Evolutionary conservation across 2,329 filamentous ascomycete species (phyloP), one percentile per base, ranked within the genome.

Genomic region (Sporothrix luriei): DNA sequence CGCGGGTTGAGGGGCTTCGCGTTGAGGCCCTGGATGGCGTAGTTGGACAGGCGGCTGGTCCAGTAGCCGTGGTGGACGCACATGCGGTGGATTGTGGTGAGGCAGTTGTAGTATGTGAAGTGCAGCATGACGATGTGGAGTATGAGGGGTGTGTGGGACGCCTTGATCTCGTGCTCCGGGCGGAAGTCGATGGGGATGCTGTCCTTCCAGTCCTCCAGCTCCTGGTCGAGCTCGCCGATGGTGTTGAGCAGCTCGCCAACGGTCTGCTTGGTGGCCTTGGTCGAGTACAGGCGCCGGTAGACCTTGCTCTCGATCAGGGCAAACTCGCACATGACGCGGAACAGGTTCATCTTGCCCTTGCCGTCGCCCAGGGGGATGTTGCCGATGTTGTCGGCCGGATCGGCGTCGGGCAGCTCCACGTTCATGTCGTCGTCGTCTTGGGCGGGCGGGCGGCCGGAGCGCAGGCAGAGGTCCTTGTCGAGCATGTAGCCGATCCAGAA

Each of bases 1-100:
- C 95, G 85, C 0, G 95, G 95, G 77, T 98, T 99, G 68, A 99
- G 81, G 0, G 95, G 94, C 73, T 91, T 87, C 0, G 94, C 90
- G 78, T 98, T 98, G 54, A 97, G 83, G 0, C 95, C 95, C 78
- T 97, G 92, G 69, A 98, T 95, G 19, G 95, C 95, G 76, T 93
- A 98, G 76, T 98, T 94, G 49, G 94, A 97, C 52, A 99, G 81
- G 49, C 95, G 88, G 76, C 92, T 97, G 0, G 94, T 98, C 95
- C 95, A 99, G 80, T 97, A 97, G 16, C 95, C 95, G 77, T 97
- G 94, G 75, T 98, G 95, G 40, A 98, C 91, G 54, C 93, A 97
- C 95, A 98, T 99, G 66, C 95, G 92, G 78, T 99, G 95, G 73
- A 99, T 97, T 0, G 95, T 99, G 0, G 94, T 97, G 66, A 99